Evolutionary conservation across 768 basidiomycete species (phyloP).

Genomic region (Trametes gibbosa): DNA sequence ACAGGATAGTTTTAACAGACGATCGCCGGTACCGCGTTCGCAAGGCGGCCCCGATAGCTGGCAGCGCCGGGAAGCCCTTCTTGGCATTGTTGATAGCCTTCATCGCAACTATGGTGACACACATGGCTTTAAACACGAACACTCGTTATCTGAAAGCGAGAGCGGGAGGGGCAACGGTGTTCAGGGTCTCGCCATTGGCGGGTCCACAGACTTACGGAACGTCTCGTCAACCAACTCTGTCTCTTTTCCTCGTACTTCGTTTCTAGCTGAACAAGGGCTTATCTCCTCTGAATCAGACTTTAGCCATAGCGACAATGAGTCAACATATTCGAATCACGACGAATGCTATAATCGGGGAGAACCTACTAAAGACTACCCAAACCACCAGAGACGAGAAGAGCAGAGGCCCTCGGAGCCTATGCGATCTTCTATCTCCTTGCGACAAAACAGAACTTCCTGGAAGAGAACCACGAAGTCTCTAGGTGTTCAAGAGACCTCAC

Average conservation of each 20-base stretch:
- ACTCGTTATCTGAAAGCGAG: constrained; percentile 10
- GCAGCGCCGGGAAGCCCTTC: constrained; percentile 36
- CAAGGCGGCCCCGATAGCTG: not conserved
- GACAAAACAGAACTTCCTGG: constrained; percentile 4
- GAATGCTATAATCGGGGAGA: not conserved
- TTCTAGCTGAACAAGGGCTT: not conserved
- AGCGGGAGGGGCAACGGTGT: constrained; percentile 9
- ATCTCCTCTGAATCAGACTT: not conserved
- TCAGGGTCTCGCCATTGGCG: constrained; percentile 37
- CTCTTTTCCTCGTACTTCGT: not conserved
- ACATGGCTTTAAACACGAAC: not conserved
- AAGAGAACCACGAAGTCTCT: not conserved
- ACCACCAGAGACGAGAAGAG: not conserved
- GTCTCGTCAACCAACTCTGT: not conserved
- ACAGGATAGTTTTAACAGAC: not conserved
- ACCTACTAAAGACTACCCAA: not conserved
- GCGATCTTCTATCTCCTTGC: not conserved
- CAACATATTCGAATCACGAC: constrained; percentile 15
- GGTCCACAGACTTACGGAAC: constrained; percentile 24
- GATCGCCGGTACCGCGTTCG: not conserved
- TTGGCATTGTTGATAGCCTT: constrained; percentile 35
- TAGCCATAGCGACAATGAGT: constrained; percentile 8
- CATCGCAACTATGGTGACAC: constrained; percentile 23
- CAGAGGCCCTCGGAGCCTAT: not conserved
- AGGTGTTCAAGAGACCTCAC: not conserved